These are phyloP conservation scores for Umbelopsis isabellina DNA, from an alignment of 192 early-diverging fungal species.

Conservation along the genomic window DNA sequence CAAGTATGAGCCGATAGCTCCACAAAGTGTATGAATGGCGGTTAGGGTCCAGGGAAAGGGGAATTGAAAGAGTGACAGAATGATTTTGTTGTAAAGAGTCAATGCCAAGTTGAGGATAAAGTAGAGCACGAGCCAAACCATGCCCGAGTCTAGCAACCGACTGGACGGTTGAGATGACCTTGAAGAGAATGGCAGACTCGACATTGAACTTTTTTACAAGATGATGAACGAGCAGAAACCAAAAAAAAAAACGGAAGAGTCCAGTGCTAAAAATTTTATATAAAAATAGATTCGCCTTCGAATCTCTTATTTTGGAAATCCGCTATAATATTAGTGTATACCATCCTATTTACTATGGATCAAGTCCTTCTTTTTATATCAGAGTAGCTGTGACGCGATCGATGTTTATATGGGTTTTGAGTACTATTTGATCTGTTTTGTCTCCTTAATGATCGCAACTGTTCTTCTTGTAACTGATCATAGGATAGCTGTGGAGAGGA, in stretches of 20 bases:
- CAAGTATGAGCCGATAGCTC: conserved; percentile 56
- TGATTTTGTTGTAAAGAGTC: conserved; percentile 72
- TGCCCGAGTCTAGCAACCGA: conserved; percentile 22
- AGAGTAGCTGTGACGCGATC: neutral
- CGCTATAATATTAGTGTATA: neutral
- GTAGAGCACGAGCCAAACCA: conserved; percentile 54
- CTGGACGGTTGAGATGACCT: conserved; percentile 8
- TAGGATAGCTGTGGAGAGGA: neutral
- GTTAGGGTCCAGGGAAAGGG: conserved; percentile 75
- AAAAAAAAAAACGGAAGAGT: no score
- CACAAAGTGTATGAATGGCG: conserved; percentile 64
- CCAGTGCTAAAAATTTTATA: conserved; percentile 20
- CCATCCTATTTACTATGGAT: no score
- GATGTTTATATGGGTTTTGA: neutral
- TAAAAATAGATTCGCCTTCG: conserved; percentile 2
- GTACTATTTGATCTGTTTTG: neutral
- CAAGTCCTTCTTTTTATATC: neutral
- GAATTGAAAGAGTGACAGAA: conserved; percentile 63
- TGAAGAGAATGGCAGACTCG: conserved; percentile 19
- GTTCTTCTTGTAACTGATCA: conserved; percentile 10
- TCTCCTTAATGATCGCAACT: conserved; percentile 2
- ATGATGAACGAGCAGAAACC: conserved; percentile 9
- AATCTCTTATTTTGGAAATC: conserved; percentile 8
- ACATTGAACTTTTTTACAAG: conserved; percentile 3
- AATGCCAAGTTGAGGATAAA: conserved; percentile 63